phyloP scores from a whole-genome alignment of 2,329 filamentous ascomycete genomes.

The Xylariaceae sp. region DNA sequence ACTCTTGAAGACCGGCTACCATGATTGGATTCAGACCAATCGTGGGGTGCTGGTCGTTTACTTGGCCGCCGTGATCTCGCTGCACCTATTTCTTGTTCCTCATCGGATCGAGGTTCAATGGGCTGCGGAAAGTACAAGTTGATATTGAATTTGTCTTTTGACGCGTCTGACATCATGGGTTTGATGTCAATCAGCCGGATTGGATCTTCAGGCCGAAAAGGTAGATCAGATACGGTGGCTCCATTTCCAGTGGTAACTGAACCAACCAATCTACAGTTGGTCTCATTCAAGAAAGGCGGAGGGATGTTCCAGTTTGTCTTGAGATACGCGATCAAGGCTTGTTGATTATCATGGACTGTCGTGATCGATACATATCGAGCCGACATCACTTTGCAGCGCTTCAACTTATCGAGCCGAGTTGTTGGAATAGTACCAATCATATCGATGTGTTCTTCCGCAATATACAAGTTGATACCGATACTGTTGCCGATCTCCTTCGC shows the following conservation, averaged over 20 bases:
- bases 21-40: too few relatives aligned
- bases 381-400: neutral
- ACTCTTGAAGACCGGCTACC: too few relatives aligned
- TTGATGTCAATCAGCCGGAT: neutral
- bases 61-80: too few relatives aligned
- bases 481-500: neutral
- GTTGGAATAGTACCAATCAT: neutral
- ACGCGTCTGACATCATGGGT: neutral
- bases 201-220: neutral
- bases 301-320: neutral
- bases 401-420: neutral
- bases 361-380: neutral
- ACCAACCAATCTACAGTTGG: neutral
- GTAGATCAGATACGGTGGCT: neutral
- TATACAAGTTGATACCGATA: neutral
- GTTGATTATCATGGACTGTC: neutral
- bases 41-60: too few relatives aligned
- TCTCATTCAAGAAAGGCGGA: neutral
- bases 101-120: too few relatives aligned
- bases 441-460: neutral
- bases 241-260: neutral
- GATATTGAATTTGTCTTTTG: neutral
- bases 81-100: too few relatives aligned
- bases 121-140: neutral
- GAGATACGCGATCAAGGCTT: neutral